Percentiles rank a stretch among this genome's conserved stretches.
phyloP scores from a whole-genome alignment of 176 grass and related monocot genomes.

The Musa schizocarpa region DNA sequence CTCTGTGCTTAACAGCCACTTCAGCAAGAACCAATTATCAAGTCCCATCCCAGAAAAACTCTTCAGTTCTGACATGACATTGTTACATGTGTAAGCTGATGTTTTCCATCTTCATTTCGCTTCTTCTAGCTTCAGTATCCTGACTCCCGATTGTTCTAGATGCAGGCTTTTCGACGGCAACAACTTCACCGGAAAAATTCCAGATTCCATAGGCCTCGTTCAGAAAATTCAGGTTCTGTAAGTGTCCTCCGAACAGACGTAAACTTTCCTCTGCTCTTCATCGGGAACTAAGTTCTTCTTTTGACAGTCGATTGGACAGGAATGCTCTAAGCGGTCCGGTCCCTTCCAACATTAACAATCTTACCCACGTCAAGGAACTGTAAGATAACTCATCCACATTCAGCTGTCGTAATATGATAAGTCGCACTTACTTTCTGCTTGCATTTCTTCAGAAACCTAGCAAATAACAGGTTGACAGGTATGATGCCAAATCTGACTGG shows the following conservation, averaged over 20 bases:
- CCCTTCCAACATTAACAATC: slow-evolving; percentile 61
- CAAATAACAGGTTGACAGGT: slow-evolving; percentile 75
- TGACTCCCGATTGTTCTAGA: slow-evolving; percentile 3
- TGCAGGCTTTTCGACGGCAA: slow-evolving; percentile 88
- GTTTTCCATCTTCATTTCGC: background rate
- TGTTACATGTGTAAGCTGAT: slow-evolving; percentile 78
- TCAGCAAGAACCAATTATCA: slow-evolving; percentile 82
- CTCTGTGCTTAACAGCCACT: slow-evolving; percentile 56
- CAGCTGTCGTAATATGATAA: background rate
- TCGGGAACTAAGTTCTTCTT: slow-evolving; percentile 5
- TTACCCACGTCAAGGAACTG: slow-evolving; percentile 58
- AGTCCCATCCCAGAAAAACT: slow-evolving; percentile 68
- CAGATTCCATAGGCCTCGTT: slow-evolving; percentile 61
- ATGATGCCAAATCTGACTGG: slow-evolving; percentile 52
- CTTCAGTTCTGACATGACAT: slow-evolving; percentile 65
- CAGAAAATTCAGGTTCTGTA: slow-evolving; percentile 69
- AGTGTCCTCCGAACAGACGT: slow-evolving; percentile 21
- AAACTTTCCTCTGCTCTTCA: background rate
- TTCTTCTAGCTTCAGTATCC: background rate
- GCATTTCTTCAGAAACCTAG: slow-evolving; percentile 54
- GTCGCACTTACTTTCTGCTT: slow-evolving; percentile 11
- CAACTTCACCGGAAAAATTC: slow-evolving; percentile 53
- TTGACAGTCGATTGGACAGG: slow-evolving; percentile 60
- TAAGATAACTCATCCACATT: slow-evolving; percentile 35
- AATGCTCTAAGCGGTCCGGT: slow-evolving; percentile 57